These are phyloP conservation scores for Nakazawaea anatomiae DNA, from an alignment of 805 yeast species.

Conservation along the genomic window DNA sequence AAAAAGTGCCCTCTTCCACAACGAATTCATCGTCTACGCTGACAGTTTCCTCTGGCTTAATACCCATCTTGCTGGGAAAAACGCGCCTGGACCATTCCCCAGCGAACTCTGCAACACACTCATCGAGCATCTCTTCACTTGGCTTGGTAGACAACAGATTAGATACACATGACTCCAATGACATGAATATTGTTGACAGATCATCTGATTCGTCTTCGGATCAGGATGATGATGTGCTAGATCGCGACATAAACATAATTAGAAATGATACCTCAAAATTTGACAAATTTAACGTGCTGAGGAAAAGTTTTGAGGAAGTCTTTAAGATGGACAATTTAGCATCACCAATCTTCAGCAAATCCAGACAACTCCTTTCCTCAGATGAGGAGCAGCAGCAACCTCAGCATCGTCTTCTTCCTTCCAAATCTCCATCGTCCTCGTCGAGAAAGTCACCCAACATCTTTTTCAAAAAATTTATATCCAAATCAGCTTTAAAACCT, in stretches of 20 bases:
- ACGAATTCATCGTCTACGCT: neutral
- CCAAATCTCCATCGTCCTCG: neutral
- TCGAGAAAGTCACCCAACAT: constrained; percentile 13
- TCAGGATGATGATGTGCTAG: neutral
- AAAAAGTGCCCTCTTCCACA: neutral
- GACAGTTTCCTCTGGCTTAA: neutral
- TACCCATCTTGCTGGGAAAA: neutral
- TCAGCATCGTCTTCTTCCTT: neutral
- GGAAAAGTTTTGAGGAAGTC: constrained; percentile 7
- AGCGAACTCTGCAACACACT: neutral
- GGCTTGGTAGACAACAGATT: constrained; percentile 6
- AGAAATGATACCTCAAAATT: neutral
- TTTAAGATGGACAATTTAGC: constrained; percentile 5
- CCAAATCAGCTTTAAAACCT: constrained; percentile 24
- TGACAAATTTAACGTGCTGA: neutral
- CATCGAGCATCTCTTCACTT: constrained; percentile 10
- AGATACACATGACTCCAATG: neutral
- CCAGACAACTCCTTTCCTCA: neutral
- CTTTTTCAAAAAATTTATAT: constrained; percentile 24
- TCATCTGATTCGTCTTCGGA: constrained; percentile 1
- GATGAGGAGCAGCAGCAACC: neutral
- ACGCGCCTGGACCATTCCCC: constrained; percentile 1
- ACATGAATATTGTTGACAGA: neutral
- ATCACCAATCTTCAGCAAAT: neutral
- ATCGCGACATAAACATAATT: neutral